Percentiles rank a stretch among this genome's conserved stretches.
phyloP scores from a whole-genome alignment of 108 stramenopile species.

The Aureococcus anophagefferens region DNA sequence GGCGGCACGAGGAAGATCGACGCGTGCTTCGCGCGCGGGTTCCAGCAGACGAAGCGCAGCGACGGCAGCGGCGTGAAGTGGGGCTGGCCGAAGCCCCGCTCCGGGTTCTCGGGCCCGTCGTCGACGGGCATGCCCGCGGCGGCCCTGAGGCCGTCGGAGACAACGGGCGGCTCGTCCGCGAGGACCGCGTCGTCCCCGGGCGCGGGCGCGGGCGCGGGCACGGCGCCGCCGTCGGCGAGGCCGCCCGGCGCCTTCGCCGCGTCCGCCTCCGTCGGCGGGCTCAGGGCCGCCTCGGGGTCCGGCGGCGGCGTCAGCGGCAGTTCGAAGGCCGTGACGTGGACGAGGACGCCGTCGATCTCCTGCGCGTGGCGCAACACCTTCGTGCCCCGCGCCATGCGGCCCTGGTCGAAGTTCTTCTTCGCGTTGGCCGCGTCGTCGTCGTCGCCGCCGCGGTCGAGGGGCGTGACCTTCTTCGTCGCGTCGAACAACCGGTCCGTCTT shows the following conservation, averaged over 20 bases:
- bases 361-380: conserved; percentile 7
- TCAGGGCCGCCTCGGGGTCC: background rate
- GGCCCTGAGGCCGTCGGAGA: no score
- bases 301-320: background rate
- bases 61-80: background rate
- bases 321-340: conserved; percentile 11
- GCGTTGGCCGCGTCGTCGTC: conserved; percentile 8
- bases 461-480: conserved; percentile 6
- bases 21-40: background rate
- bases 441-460: background rate
- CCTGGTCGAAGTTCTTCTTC: conserved; percentile 5
- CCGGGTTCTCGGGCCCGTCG: no score
- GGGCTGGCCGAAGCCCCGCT: no score
- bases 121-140: no score
- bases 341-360: conserved; percentile 3
- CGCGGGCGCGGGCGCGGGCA: background rate
- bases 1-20: background rate
- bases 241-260: background rate
- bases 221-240: no score
- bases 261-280: background rate
- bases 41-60: background rate
- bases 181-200: background rate
- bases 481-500: conserved; percentile 8
- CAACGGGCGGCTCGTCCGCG: no score
- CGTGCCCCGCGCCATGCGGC: conserved; percentile 1